Percentiles rank a stretch among this genome's conserved stretches.
Evolutionary conservation across 441 rosid species (phyloP).

Genomic region (Dalechampia spathulata): DNA sequence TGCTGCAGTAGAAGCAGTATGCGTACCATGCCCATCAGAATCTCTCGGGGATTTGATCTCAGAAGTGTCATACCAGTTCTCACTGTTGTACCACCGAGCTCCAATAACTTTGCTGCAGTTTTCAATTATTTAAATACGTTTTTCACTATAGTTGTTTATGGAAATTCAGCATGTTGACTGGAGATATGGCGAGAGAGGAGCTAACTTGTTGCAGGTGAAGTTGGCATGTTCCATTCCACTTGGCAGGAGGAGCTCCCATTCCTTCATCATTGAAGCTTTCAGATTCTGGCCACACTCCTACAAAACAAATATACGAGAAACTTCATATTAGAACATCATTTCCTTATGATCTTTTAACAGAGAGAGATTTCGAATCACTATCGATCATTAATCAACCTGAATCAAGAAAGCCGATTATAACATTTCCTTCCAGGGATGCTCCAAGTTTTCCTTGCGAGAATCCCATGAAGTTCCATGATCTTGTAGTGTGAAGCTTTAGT

Average conservation of each 20-base stretch:
- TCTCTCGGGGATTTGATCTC: constrained; percentile 33
- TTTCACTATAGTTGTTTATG: too few relatives aligned
- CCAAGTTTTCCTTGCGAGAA: constrained; percentile 28
- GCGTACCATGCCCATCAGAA: constrained; percentile 35
- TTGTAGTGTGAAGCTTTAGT: constrained; percentile 63
- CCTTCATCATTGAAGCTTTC: constrained; percentile 39
- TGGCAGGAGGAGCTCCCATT: constrained; percentile 32
- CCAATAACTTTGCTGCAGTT: constrained; percentile 37
- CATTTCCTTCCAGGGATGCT: constrained; percentile 14
- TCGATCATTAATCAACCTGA: too few relatives aligned
- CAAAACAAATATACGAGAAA: background rate
- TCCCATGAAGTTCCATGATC: constrained; percentile 81
- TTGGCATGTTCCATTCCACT: constrained; percentile 46
- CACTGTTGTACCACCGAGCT: constrained; percentile 28
- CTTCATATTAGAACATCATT: too few relatives aligned
- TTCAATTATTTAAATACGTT: too few relatives aligned
- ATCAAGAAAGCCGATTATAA: constrained; percentile 19
- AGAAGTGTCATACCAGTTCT: background rate
- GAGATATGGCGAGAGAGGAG: background rate
- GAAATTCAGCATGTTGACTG: too few relatives aligned
- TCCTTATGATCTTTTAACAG: too few relatives aligned
- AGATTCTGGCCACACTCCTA: constrained; percentile 55
- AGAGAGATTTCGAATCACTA: too few relatives aligned
- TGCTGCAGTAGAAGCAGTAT: constrained; percentile 35
- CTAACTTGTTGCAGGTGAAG: constrained; percentile 40